Conservation (phyloP, 768 basidiomycete species). For the Serendipita sp. region DNA sequence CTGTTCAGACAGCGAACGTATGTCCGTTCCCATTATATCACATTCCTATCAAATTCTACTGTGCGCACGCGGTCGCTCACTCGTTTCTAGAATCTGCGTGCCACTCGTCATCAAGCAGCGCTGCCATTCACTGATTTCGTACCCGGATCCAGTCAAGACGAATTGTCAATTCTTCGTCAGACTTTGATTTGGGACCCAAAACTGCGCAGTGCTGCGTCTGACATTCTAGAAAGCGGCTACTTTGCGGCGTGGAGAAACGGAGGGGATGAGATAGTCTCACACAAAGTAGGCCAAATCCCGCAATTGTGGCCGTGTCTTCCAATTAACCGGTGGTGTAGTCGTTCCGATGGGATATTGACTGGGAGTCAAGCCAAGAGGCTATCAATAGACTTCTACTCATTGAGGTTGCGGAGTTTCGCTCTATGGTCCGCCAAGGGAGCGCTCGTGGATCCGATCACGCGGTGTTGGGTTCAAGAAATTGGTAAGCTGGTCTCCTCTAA, state of each 20-base stretch:
- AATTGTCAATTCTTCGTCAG: background rate
- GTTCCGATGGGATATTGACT: background rate
- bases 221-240: background rate
- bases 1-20: background rate
- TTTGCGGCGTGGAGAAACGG: background rate
- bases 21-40: background rate
- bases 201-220: background rate
- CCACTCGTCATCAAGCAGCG: background rate
- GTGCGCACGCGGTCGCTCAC: background rate
- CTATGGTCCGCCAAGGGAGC: background rate
- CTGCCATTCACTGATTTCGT: background rate
- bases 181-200: background rate
- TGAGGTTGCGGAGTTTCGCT: background rate
- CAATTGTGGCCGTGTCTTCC: too few relatives aligned
- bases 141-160: background rate
- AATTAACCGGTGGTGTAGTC: background rate
- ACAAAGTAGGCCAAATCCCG: background rate
- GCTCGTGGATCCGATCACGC: background rate
- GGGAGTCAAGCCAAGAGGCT: background rate
- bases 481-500: too few relatives aligned
- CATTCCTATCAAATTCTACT: background rate
- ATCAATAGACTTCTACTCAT: background rate
- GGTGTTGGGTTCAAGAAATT: too few relatives aligned
- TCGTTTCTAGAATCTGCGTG: background rate
- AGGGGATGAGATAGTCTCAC: background rate